Conservation (phyloP, 768 basidiomycete species). For the Coprinopsis strossmayeri region DNA sequence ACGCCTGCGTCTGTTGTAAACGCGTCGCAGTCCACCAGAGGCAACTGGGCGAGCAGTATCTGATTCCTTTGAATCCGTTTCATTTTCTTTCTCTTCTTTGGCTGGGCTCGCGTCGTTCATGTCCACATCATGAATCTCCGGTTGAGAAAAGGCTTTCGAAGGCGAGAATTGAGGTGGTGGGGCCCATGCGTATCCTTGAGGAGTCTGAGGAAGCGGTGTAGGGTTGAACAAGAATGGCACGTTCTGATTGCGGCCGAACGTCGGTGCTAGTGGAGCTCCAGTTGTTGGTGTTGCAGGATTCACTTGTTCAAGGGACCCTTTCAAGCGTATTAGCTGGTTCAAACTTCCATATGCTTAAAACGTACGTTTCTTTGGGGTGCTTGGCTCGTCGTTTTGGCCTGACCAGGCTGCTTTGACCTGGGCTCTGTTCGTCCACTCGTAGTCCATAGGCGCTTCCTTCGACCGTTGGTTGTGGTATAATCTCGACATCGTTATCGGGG, state of each 20-base stretch:
- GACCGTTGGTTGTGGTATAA: slow-evolving; percentile 36
- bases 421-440: slow-evolving; percentile 72
- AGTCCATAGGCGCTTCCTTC: slow-evolving; percentile 86
- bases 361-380: slow-evolving; percentile 66
- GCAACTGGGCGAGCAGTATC: slow-evolving; percentile 36
- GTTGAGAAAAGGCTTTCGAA: slow-evolving; percentile 48
- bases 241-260: slow-evolving; percentile 59
- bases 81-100: slow-evolving; percentile 22
- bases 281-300: slow-evolving; percentile 38
- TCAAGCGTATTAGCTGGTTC: slow-evolving; percentile 1
- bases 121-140: slow-evolving; percentile 61
- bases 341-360: slow-evolving; percentile 9
- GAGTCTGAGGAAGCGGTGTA: slow-evolving; percentile 31
- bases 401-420: slow-evolving; percentile 56
- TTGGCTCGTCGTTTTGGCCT: slow-evolving; percentile 32
- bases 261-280: slow-evolving; percentile 33
- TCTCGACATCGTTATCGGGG: slow-evolving; percentile 11
- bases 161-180: slow-evolving; percentile 54
- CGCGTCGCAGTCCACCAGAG: slow-evolving; percentile 56
- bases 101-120: slow-evolving; percentile 70
- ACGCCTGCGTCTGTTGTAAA: slow-evolving; percentile 56
- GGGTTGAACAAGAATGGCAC: slow-evolving; percentile 68
- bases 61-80: slow-evolving; percentile 25
- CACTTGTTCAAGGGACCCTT: slow-evolving; percentile 35
- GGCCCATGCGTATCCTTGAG: slow-evolving; percentile 56